Conservation (phyloP, 2,329 filamentous ascomycete species). For the Fusarium temperatum region DNA sequence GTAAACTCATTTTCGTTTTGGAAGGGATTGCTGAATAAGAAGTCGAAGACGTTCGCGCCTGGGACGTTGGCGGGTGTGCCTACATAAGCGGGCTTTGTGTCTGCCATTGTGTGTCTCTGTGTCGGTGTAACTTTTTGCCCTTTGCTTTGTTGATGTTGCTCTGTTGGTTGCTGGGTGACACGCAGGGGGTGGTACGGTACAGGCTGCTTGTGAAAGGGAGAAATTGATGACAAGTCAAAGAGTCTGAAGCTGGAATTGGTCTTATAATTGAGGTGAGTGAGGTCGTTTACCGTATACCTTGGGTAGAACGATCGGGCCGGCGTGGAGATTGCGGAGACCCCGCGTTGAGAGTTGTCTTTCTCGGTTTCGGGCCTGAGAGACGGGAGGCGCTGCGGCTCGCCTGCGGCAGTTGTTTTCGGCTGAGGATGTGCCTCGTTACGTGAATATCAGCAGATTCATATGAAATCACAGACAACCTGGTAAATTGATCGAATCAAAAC, state of each 20-base stretch:
- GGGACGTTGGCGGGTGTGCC: conserved; percentile 31
- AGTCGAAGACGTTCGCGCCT: conserved; percentile 48
- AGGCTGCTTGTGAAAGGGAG: background rate
- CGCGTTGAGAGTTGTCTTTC: conserved; percentile 6
- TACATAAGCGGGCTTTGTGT: conserved; percentile 21
- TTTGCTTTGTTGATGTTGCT: background rate
- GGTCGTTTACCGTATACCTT: conserved; percentile 7
- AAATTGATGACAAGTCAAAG: background rate
- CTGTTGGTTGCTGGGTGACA: conserved; percentile 5
- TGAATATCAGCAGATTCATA: background rate
- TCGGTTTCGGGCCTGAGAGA: background rate
- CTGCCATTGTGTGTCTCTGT: conserved; percentile 13
- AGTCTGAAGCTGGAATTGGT: background rate
- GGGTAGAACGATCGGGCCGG: conserved; percentile 19
- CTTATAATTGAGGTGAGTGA: conserved; percentile 26
- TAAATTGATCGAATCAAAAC: accelerated
- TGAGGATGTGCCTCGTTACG: conserved; percentile 6
- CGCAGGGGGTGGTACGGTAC: background rate
- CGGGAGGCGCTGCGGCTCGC: background rate
- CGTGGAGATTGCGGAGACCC: conserved; percentile 36
- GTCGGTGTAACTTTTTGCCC: background rate
- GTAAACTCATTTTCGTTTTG: conserved; percentile 42
- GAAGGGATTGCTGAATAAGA: conserved; percentile 51
- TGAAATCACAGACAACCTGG: accelerated
- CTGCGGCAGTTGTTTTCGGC: conserved; percentile 34